Base-by-base conservation (phyloP, 2,329 filamentous ascomycete genomes). In the Xylariaceae sp. region DNA sequence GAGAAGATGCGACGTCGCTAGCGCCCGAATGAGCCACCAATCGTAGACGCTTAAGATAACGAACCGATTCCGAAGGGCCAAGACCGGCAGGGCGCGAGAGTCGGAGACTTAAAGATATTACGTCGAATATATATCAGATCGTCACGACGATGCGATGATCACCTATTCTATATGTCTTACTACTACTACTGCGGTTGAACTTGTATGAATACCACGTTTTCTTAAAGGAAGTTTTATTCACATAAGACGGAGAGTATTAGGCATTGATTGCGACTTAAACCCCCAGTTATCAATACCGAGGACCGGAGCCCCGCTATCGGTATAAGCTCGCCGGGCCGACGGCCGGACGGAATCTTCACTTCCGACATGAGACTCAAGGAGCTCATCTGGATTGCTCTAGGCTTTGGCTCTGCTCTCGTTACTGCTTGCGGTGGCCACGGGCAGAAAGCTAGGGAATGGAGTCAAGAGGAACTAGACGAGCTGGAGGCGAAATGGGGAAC, bases 401-500 rank as follows among this genome's bases (percentile, higher is more conserved):
- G 63, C 61, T 65, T 52, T 40, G 43, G 55, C 46, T 57, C 61
- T 21, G 63, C 60, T 5, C 37, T 66, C 20, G 63, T 67, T 16
- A 53, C 59, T 32, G 71, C 70, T 15, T 67, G 70, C 56, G 62
- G 67, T 32, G 64, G 67, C 39, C 60, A 71, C 62, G 61, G 63
- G 48, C 60, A 74, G 54, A 51, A 58, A 13, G 70, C 71, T 52
- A 73, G 73, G 58, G 71, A 76, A 45, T 83, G 77, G 73, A 75
- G 73, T 16, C 73, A 76, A 55, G 79, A 81, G 58, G 74, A 80
- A 53, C 67, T 80, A 20, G 76, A 76, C 13, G 80, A 82, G 62
- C 69, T 84, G 36, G 76, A 84, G 64, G 70, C 70, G 42, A 83
- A 83, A 76, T 84, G 81, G 81, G 80, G 80, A 2, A 73, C 73